Evolutionary conservation across 306 rosid genomes (phyloP).

Genomic region (Crotalaria pallida): DNA sequence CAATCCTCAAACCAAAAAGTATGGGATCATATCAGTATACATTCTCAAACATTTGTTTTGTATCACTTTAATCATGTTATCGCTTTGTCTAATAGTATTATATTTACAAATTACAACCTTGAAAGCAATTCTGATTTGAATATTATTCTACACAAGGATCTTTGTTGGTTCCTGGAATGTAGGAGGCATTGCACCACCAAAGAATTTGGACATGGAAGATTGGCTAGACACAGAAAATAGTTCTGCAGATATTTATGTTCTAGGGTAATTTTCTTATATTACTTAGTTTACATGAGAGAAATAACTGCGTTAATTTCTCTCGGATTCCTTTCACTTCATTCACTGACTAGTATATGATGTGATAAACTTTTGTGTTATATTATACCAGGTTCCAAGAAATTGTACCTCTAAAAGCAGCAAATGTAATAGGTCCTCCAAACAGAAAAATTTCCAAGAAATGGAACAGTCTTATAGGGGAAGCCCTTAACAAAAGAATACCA

Average conservation of each 20-base stretch:
- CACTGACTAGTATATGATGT: background rate
- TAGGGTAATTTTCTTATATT: constrained; percentile 31
- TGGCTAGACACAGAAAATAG: constrained; percentile 49
- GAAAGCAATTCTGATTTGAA: constrained; percentile 15
- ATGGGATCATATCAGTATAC: background rate
- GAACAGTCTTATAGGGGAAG: constrained; percentile 56
- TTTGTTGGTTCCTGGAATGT: constrained; percentile 89
- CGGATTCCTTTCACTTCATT: background rate
- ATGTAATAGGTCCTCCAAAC: constrained; percentile 54
- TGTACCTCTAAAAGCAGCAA: constrained; percentile 77
- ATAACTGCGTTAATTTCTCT: too few relatives aligned
- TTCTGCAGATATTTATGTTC: constrained; percentile 64
- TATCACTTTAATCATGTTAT: background rate
- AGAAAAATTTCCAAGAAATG: constrained; percentile 44
- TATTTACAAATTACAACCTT: background rate
- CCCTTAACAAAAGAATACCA: constrained; percentile 44
- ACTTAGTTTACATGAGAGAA: background rate
- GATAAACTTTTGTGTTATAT: background rate
- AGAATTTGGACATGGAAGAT: constrained; percentile 55
- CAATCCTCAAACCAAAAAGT: constrained; percentile 40
- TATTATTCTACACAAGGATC: constrained; percentile 44
- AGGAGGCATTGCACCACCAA: constrained; percentile 72
- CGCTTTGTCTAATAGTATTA: background rate
- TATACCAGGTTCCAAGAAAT: constrained; percentile 77
- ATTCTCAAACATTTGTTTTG: background rate